Evolutionary conservation across 1,284 basidiomycete species (phyloP), one percentile per base, ranked within the genome.

Genomic region (Phellinidium pouzarii): DNA sequence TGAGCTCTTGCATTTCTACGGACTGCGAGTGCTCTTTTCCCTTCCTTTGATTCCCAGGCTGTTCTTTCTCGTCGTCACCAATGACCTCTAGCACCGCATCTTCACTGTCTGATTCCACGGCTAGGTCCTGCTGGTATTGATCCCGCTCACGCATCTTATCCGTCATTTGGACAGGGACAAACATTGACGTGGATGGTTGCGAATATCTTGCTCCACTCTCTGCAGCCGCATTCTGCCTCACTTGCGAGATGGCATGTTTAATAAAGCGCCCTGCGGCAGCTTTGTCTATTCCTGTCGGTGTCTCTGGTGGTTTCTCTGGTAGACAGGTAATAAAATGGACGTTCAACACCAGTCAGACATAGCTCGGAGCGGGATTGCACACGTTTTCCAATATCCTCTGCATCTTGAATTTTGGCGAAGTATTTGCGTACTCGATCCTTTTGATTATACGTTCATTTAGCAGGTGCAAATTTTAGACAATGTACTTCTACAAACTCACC

Each of bases 221-320:
- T 38, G 49, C 20, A 48, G 47, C 22, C 37, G 50, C 64, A 68
- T 25, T 63, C 64, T 69, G 67, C 59, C 71, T 69, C n/a, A 73
- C 73, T 63, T 85, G 82, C 0, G 80, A 67, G 49, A 91, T 87
- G n/a, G 87, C 88, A 62, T 87, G 78, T 64, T 84, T 87, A 65
- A 91, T 91, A 67, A 91, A 91, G 27, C 88, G 78, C 45, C 71
- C 71, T 3, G 87, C 88, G n/a, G 84, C 88, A 22, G 70, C 79
- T 64, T 84, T 87, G 75, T 91, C 87, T 47, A 91, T 58, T 71
- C 70, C 38, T 69, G 66, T 47, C 71, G 71, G 61, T 73, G 81
- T 83, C 62, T 66, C 53, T 55, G n/a, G n/a, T n/a, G n/a, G n/a
- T n/a, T n/a, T n/a, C n/a, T n/a, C n/a, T n/a, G n/a, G n/a, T n/a